Evolutionary conservation across 257 asterid species (phyloP).

Genomic region (Rauvolfia tetraphylla): DNA sequence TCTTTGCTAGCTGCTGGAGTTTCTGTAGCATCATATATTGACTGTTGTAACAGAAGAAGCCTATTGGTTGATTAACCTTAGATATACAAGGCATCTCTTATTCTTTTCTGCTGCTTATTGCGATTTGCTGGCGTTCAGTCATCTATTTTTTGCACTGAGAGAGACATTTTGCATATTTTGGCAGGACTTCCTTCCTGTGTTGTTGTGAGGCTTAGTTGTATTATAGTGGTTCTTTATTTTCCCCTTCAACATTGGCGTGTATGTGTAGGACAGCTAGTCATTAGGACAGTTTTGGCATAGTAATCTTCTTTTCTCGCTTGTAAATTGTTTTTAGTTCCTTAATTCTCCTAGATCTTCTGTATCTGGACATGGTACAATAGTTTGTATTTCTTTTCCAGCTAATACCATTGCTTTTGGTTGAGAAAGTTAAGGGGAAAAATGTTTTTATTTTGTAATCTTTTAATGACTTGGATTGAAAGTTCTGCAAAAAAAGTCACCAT

Average conservation of each 20-base stretch:
- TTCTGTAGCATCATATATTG: neutral
- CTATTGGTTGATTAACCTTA: neutral
- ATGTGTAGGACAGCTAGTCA: neutral
- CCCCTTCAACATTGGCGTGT: neutral
- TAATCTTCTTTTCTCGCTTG: neutral
- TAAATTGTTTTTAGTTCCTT: neutral
- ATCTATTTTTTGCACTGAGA: neutral
- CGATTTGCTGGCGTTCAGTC: neutral
- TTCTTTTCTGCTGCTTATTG: neutral
- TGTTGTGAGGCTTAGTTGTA: conserved; percentile 5
- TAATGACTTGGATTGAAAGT: too few relatives aligned
- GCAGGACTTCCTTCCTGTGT: neutral
- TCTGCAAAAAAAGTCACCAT: too few relatives aligned
- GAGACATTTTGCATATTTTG: neutral
- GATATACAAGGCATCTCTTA: neutral
- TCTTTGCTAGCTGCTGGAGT: conserved; percentile 7
- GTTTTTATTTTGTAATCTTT: neutral
- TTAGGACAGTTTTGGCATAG: conserved; percentile 7
- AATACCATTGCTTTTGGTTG: neutral
- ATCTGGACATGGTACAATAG: neutral
- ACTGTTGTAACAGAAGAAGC: neutral
- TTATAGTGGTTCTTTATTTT: neutral
- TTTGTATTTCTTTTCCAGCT: neutral
- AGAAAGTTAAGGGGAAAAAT: neutral
- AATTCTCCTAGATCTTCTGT: neutral